A percentile compares a stretch with the other conserved stretches of the same genome.
Evolutionary conservation across 805 yeast species (phyloP).

Genomic region (Saccharomycopsis fibuligera): DNA sequence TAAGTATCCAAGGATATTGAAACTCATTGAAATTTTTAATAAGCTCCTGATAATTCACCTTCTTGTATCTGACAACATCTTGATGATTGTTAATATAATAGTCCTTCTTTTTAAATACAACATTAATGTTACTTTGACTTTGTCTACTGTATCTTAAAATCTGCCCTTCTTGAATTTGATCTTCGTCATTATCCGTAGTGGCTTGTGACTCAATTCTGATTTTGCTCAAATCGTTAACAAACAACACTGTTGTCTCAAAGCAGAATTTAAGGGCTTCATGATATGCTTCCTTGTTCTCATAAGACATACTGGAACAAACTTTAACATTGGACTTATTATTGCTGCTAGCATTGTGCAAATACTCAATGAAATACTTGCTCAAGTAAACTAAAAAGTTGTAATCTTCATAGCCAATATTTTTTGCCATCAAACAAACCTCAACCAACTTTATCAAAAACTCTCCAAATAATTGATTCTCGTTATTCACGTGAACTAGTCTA

Average conservation of each 20-base stretch:
- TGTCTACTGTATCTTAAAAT: slow-evolving; percentile 1
- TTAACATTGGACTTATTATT: slow-evolving; percentile 62
- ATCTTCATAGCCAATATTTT: slow-evolving; percentile 75
- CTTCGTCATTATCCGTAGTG: slow-evolving; percentile 10
- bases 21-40: slow-evolving; percentile 77
- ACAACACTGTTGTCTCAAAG: slow-evolving; percentile 17
- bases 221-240: slow-evolving; percentile 1
- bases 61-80: slow-evolving; percentile 28
- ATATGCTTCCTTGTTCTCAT: slow-evolving; percentile 3
- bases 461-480: slow-evolving; percentile 61
- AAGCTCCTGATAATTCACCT: slow-evolving; percentile 55
- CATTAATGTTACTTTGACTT: not conserved
- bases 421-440: slow-evolving; percentile 62
- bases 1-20: slow-evolving; percentile 74
- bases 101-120: not conserved
- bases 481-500: slow-evolving; percentile 86
- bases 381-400: slow-evolving; percentile 82
- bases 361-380: slow-evolving; percentile 63
- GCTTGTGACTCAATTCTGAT: slow-evolving; percentile 5
- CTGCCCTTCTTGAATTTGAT: slow-evolving; percentile 19
- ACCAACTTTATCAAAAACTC: slow-evolving; percentile 70
- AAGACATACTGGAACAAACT: not conserved
- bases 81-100: slow-evolving; percentile 22
- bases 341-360: slow-evolving; percentile 74
- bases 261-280: slow-evolving; percentile 16